A percentile compares a stretch with the other conserved stretches of the same genome.
Evolutionary conservation across 2,329 filamentous ascomycete genomes (phyloP).

Genomic region (Hymenoscyphus linearis): DNA sequence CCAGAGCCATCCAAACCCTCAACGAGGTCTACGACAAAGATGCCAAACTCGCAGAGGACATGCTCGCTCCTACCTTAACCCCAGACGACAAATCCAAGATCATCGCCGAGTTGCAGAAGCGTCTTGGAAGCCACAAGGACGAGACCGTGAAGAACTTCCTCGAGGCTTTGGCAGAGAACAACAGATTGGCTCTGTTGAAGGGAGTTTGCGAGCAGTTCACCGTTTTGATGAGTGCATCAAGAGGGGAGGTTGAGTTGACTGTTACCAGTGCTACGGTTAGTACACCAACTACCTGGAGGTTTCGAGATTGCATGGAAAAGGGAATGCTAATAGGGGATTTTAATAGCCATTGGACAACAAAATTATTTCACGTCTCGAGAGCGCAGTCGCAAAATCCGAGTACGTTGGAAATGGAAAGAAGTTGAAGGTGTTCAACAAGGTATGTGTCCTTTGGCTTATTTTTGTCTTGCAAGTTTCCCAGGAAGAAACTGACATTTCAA

Average conservation of each 20-base stretch:
- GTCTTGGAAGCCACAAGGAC: slow-evolving; percentile 64
- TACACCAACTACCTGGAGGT: slow-evolving; percentile 15
- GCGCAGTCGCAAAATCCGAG: slow-evolving; percentile 80
- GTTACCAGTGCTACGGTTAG: slow-evolving; percentile 86
- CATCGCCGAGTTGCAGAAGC: slow-evolving; percentile 82
- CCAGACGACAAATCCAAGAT: slow-evolving; percentile 78
- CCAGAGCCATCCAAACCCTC: slow-evolving; percentile 72
- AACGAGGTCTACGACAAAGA: slow-evolving; percentile 72
- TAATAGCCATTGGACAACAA: slow-evolving; percentile 77
- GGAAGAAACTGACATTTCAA: background rate
- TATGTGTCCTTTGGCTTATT: slow-evolving; percentile 34
- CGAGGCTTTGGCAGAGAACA: slow-evolving; percentile 86
- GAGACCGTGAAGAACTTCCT: slow-evolving; percentile 94
- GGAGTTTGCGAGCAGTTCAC: slow-evolving; percentile 83
- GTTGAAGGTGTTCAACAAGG: slow-evolving; percentile 92
- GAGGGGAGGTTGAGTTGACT: slow-evolving; percentile 87
- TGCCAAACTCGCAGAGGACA: slow-evolving; percentile 69
- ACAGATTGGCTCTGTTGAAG: slow-evolving; percentile 78
- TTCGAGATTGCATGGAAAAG: background rate
- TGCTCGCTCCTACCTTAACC: slow-evolving; percentile 75
- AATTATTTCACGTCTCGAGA: slow-evolving; percentile 80
- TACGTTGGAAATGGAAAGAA: slow-evolving; percentile 92
- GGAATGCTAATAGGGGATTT: slow-evolving; percentile 11
- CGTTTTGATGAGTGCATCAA: slow-evolving; percentile 79
- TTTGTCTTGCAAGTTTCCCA: background rate